Conservation (phyloP, 768 basidiomycete species). For the Suillus ampliporus region DNA sequence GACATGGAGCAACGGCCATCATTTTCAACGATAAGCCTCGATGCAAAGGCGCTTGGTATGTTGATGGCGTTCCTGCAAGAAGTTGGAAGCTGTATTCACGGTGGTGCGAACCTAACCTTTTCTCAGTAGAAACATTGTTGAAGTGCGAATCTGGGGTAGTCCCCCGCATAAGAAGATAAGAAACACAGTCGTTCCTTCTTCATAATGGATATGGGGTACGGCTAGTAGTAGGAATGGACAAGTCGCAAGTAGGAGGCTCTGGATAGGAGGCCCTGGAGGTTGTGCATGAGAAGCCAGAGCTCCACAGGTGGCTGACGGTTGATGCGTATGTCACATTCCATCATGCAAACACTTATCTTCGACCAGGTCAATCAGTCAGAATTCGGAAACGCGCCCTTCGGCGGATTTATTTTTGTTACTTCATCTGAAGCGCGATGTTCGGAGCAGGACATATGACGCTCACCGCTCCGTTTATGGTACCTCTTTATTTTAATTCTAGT, state of each 20-base stretch:
- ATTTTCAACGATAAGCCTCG: constrained; percentile 3
- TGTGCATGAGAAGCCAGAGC: neutral
- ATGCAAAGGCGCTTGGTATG: neutral
- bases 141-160: neutral
- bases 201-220: neutral
- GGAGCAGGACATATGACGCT: neutral
- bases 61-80: neutral
- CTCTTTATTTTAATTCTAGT: neutral
- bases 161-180: neutral
- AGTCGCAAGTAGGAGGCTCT: neutral
- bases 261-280: neutral
- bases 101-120: constrained; percentile 7
- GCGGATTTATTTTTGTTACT: neutral
- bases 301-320: neutral
- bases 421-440: neutral
- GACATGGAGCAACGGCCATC: neutral
- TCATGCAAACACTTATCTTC: neutral
- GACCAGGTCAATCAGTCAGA: neutral
- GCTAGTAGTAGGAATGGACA: neutral
- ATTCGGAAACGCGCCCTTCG: neutral
- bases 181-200: neutral
- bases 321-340: neutral
- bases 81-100: neutral
- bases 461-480: neutral
- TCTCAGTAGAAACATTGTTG: neutral